Percentiles rank a stretch among this genome's conserved stretches.
Evolutionary conservation across 306 rosid genomes (phyloP).

Genomic region (Acacia acuminata): DNA sequence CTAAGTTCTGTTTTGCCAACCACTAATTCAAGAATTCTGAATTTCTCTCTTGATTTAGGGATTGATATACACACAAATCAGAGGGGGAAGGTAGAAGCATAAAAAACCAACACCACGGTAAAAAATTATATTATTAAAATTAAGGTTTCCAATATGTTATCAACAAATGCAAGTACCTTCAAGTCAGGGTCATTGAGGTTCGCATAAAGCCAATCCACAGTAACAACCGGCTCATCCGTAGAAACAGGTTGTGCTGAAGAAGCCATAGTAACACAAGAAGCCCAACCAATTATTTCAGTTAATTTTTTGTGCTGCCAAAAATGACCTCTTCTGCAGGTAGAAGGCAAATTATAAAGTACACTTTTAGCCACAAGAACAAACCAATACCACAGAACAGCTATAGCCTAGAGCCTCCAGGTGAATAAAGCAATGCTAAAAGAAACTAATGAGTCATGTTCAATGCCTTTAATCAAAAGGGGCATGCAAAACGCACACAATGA

Average conservation of each 20-base stretch:
- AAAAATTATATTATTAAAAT: neutral
- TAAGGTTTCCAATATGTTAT: neutral
- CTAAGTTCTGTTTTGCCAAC: neutral
- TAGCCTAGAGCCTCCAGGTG: neutral
- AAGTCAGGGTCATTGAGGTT: slow-evolving; percentile 76
- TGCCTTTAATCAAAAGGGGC: slow-evolving; percentile 17
- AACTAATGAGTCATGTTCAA: neutral
- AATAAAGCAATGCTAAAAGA: slow-evolving; percentile 14
- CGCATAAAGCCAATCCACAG: slow-evolving; percentile 85
- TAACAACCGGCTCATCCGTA: slow-evolving; percentile 74
- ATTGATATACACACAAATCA: neutral
- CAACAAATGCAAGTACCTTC: slow-evolving; percentile 54
- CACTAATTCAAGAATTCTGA: neutral
- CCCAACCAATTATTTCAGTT: slow-evolving; percentile 34
- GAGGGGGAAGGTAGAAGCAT: neutral
- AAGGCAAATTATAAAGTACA: neutral
- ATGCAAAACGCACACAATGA: slow-evolving; percentile 23
- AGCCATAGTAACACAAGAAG: slow-evolving; percentile 55
- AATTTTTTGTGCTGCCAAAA: slow-evolving; percentile 31
- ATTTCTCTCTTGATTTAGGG: neutral
- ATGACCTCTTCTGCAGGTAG: neutral
- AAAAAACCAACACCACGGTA: neutral
- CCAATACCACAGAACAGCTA: neutral
- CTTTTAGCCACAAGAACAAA: slow-evolving; percentile 18
- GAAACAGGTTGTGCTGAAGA: slow-evolving; percentile 64